Base-by-base conservation (phyloP, 495 filamentous ascomycete species). In the Parathielavia hyrcaniae region DNA sequence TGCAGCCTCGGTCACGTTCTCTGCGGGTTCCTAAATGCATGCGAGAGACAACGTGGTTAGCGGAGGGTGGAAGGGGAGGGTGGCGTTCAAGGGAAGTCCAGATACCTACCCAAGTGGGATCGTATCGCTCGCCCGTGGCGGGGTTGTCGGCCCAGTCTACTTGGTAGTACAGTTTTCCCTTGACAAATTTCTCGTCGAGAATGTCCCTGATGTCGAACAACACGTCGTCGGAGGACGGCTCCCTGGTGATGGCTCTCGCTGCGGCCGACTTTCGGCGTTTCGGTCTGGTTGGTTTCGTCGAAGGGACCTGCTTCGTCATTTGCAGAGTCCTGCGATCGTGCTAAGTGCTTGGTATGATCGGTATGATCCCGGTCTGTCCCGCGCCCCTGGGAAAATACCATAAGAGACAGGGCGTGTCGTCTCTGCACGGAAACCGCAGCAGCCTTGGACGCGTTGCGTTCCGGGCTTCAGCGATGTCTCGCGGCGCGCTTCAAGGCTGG, bases 91-190 rank as follows among this genome's bases (percentile, higher is more conserved):
- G n/a, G 17, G 41, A 17, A 14, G 11, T 5, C 35, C 10, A 38
- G 10, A 14, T 16, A 55, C 65, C 19, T 74, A 77, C 75, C 75
- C 75, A 78, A 48, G 66, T 70, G 19, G 70, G 72, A 20, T 57
- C 30, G 58, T 72, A 72, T 1, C 23, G 50, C 54, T 69, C 53
- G 16, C 74, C 72, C 19, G 68, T 70, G 14, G 51, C 44, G 50
- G 75, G 71, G 50, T 69, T 62, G 39, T 68, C 65, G 8, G 62
- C 70, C 75, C 74, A 77, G 52, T 77, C 74, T 34, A 76, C 64
- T 50, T 62, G 20, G 50, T 75, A 78, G 11, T 62, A 55, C 34
- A 62, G 55, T 48, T 64, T 65, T 12, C 71, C 67, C 17, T 52
- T 55, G 26, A 60, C 50, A 9, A n/a, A 8, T 55, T 69, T 72